Evolutionary conservation across 1,284 basidiomycete species (phyloP), one percentile per base, ranked within the genome.

Genomic region (Tranzscheliella williamsii): DNA sequence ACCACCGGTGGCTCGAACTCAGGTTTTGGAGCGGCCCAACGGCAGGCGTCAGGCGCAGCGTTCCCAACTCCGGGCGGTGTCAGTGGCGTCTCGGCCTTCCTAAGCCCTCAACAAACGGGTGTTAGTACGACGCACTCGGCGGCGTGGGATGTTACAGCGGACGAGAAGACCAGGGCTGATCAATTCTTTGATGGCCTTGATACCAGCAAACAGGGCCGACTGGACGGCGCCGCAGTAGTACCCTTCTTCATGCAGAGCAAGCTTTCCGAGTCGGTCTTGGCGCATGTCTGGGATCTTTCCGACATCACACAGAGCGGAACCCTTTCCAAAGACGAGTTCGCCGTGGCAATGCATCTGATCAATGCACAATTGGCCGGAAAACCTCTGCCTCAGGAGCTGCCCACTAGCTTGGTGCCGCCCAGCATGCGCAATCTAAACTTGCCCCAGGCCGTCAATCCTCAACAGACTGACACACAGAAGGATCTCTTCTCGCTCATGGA

Each of bases 171-270:
- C 0, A 84, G 82, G 27, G 82, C 88, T 3, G 93, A 98, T 76
- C 81, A 81, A 13, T 88, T 88, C 80, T 99, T 97, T 73, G 86
- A 89, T 47, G 83, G 82, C 23, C 83, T 98, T 26, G 95, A 98
- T 78, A 79, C 83, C 13, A 82, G 85, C 56, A 86, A 84, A 64
- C 84, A 81, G 53, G 93, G 92, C 1, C 88, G 83, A 67, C 89
- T 98, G 24, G 91, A 94, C 71, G 93, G 92, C 9, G 90, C 94
- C 58, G 85, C 90, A 18, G 95, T 92, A 4, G 95, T 97, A 0
- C 91, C 91, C 4, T 98, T 98, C 79, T 90, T 99, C 87, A 80
- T 95, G 57, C 87, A 93, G 78, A 94, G 91, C 41, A 88, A 91
- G 52, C 81, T 99, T 31, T 84, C 87, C 4, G 90, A 91, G 63